Evolutionary conservation across 2,329 filamentous ascomycete genomes (phyloP).

Genomic region (Diaporthe sp.): DNA sequence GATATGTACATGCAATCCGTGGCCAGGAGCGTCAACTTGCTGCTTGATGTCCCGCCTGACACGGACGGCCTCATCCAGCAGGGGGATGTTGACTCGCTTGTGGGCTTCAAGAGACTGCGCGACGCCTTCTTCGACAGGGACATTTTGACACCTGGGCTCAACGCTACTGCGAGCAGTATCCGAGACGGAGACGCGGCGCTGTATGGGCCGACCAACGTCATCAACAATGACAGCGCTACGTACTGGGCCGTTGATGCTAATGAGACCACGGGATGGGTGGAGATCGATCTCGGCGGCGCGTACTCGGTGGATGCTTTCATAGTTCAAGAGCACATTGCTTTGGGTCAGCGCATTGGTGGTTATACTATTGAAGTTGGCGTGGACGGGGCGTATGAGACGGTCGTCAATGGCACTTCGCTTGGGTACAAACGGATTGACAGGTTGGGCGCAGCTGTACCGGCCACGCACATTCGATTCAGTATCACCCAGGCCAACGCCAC

Average conservation of each 20-base stretch:
- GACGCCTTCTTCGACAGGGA: conserved; percentile 29
- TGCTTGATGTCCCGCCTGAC: conserved; percentile 43
- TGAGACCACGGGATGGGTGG: conserved; percentile 39
- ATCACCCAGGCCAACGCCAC: conserved; percentile 6
- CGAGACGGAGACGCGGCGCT: not conserved
- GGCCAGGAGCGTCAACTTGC: conserved; percentile 41
- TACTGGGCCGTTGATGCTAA: conserved; percentile 2
- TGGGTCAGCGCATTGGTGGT: conserved; percentile 44
- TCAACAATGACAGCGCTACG: not conserved
- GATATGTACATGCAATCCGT: conserved; percentile 43
- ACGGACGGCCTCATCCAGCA: conserved; percentile 38
- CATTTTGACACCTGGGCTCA: not conserved
- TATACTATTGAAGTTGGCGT: conserved; percentile 38
- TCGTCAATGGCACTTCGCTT: not conserved
- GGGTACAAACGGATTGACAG: conserved; percentile 16
- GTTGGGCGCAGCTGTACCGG: not conserved
- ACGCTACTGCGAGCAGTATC: not conserved
- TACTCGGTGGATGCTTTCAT: conserved; percentile 40
- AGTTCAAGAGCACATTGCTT: conserved; percentile 42
- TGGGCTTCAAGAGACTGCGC: conserved; percentile 38
- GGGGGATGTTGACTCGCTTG: conserved; percentile 37
- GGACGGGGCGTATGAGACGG: not conserved
- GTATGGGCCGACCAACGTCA: not conserved
- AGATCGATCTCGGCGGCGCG: conserved; percentile 38
- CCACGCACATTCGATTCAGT: not conserved